Conservation (phyloP, 1,284 basidiomycete species). For the Boletus smithii region DNA sequence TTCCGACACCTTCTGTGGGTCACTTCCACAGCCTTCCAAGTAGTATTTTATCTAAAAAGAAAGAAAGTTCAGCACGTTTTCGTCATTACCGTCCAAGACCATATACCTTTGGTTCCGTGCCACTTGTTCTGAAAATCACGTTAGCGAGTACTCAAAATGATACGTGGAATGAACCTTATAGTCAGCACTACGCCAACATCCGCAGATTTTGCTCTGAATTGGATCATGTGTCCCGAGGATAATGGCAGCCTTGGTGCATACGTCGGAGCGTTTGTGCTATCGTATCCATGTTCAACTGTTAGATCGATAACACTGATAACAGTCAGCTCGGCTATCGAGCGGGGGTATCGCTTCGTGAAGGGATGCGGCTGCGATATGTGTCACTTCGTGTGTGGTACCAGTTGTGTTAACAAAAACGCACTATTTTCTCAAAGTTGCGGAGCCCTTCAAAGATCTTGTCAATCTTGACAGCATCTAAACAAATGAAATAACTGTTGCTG, state of each 20-base stretch:
- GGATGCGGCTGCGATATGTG: conserved; percentile 12
- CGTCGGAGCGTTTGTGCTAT: conserved; percentile 64
- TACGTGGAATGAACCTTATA: conserved; percentile 45
- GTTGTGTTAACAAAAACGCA: conserved; percentile 22
- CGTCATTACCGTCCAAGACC: not conserved
- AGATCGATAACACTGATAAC: conserved; percentile 69
- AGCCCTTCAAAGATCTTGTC: conserved; percentile 65
- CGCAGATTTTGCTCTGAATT: conserved; percentile 58
- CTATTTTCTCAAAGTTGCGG: conserved; percentile 50
- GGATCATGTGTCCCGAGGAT: conserved; percentile 82
- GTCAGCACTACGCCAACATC: conserved; percentile 59
- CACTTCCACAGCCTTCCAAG: conserved; percentile 66
- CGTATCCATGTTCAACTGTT: conserved; percentile 63
- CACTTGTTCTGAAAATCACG: conserved; percentile 59
- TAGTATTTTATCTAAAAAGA: conserved; percentile 73
- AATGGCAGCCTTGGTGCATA: conserved; percentile 64
- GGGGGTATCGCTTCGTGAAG: conserved; percentile 48
- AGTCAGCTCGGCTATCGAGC: conserved; percentile 53
- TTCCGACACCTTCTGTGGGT: conserved; percentile 42
- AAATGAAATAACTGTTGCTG: conserved; percentile 79
- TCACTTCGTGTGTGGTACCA: conserved; percentile 5
- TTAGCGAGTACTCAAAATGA: not conserved
- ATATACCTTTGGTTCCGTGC: conserved; percentile 85
- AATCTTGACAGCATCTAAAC: conserved; percentile 58
- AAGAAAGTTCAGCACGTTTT: not conserved